Conservation (phyloP, 140 eudicot species). For the Cichorium intybus region DNA sequence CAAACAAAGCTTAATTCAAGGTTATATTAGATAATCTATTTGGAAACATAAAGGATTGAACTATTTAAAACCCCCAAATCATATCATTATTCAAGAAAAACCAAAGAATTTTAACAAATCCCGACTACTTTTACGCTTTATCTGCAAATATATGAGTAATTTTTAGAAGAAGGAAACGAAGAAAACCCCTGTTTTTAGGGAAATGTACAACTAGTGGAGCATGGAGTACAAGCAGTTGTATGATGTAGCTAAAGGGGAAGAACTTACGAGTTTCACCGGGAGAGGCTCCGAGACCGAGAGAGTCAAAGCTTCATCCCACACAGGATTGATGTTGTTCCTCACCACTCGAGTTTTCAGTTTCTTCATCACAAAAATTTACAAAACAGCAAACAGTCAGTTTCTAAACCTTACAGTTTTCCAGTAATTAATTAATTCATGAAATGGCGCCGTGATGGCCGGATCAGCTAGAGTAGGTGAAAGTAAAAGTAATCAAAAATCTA, state of each 20-base stretch:
- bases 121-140: neutral
- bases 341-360: slow-evolving; percentile 65
- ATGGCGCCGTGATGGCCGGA: slow-evolving; percentile 21
- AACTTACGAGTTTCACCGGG: slow-evolving; percentile 55
- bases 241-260: neutral
- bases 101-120: neutral
- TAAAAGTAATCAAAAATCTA: neutral
- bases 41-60: neutral
- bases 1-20: neutral
- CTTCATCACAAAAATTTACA: slow-evolving; percentile 24
- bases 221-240: neutral
- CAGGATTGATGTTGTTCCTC: slow-evolving; percentile 49
- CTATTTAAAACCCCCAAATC: neutral
- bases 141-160: neutral
- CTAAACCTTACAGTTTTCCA: neutral
- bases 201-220: neutral
- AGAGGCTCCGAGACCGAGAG: slow-evolving; percentile 46
- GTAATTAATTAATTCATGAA: neutral
- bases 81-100: neutral
- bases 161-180: too few relatives aligned
- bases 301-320: slow-evolving; percentile 67
- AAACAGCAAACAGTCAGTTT: neutral
- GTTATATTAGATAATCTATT: neutral
- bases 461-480: slow-evolving; percentile 7
- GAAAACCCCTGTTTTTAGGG: too few relatives aligned